Evolutionary conservation across 257 asterid genomes (phyloP).

Genomic region (Rehmannia glutinosa): DNA sequence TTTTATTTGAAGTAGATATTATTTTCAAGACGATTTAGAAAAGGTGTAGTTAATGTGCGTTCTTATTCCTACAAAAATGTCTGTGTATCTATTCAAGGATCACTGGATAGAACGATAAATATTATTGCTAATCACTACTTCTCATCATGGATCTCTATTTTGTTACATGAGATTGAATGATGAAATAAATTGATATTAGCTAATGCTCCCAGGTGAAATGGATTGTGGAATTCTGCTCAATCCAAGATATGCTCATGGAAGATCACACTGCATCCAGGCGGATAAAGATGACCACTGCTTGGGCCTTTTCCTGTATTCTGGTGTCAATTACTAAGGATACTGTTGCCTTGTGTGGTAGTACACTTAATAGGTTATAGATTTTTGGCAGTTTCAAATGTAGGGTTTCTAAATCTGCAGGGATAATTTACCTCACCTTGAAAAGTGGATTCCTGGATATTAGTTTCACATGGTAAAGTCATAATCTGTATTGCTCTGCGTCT

Average conservation of each 20-base stretch:
- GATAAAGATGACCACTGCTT: background rate
- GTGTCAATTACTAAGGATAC: background rate
- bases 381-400: background rate
- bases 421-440: too few species aligned
- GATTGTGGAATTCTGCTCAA: background rate
- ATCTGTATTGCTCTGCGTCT: background rate
- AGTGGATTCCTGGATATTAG: too few species aligned
- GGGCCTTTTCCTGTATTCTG: background rate
- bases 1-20: too few species aligned
- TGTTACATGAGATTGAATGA: background rate
- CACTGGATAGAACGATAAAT: background rate
- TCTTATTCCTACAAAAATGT: background rate
- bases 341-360: background rate
- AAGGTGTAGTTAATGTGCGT: background rate
- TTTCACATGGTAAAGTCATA: background rate
- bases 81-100: background rate
- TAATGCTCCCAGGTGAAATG: slow-evolving; percentile 8
- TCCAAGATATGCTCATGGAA: background rate
- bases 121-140: background rate
- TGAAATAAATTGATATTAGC: background rate
- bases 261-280: background rate
- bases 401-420: too few species aligned
- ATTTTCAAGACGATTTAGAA: background rate
- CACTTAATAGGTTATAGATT: background rate
- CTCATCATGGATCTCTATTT: background rate